Evolutionary conservation across 805 yeast species (phyloP), one percentile per base, ranked within the genome.

Genomic region (Candida verbasci): DNA sequence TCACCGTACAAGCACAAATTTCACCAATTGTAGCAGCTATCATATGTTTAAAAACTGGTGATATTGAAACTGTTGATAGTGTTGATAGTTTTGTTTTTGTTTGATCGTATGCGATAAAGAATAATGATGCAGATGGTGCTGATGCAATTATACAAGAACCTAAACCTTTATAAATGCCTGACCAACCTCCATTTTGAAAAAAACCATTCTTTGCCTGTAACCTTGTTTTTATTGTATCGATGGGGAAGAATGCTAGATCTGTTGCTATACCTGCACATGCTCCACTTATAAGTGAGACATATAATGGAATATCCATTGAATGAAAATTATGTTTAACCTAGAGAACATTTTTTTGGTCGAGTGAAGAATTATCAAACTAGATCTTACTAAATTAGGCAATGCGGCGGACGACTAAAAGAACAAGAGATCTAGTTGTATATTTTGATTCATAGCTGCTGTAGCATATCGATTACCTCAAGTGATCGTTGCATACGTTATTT

Each of bases 201-300:
- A 93, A 91, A 0, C 98, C 98, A 24, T 96, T 96, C 53, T 79
- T 79, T 15, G 98, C 97, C 58, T 93, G 99, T 11, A 93, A 66
- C 39, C 99, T 70, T 0, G 99, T 93, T 62, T 93, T 93, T 39
- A 93, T 50, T 1, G 99, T 93, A 51, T 93, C 99, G 26, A 93
- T 86, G 10, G 99, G 98, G 67, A 91, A 93, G 60, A 93, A 93
- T 3, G 83, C 87, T 25, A 93, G 68, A 62, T 93, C 99, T 1
- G 97, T 89, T 5, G 94, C 81, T 2, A 96, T 93, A 11, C 99
- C 99, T 5, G 98, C 96, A 41, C 93, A 81, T 6, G 86, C 98
- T 25, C 98, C 98, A 52, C 89, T 80, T 12, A 31, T 3, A 73
- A 25, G 25, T 12, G 30, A 17, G 4, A 33, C 23, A 17, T 9